Percentiles rank a stretch among this genome's conserved stretches.
Evolutionary conservation across 495 filamentous ascomycete species (phyloP).

Genomic region (Glarea lozoyensis): DNA sequence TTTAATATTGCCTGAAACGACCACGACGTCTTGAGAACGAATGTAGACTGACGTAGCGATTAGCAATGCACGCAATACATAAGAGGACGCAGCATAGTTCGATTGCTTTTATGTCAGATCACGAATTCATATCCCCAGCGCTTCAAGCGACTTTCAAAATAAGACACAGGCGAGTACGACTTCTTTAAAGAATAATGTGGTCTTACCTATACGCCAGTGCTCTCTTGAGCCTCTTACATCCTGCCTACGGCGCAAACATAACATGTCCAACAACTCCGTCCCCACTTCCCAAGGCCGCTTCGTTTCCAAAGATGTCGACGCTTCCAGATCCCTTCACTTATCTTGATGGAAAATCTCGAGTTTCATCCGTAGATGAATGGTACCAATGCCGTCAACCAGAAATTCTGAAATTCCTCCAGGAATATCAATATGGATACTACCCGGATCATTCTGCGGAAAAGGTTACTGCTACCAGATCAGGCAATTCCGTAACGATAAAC

Average conservation of each 20-base stretch:
- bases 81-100: no score
- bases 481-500: conserved; percentile 36
- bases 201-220: background rate
- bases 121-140: no score
- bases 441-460: conserved; percentile 41
- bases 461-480: conserved; percentile 39
- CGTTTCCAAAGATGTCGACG: conserved; percentile 29
- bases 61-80: no score
- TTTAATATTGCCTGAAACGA: no score
- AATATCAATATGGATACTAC: conserved; percentile 48
- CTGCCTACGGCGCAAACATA: no score
- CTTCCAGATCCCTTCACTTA: conserved; percentile 42
- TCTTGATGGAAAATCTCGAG: conserved; percentile 33
- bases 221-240: background rate
- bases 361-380: conserved; percentile 39
- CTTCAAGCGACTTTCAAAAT: no score
- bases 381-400: conserved; percentile 43
- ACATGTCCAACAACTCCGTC: conserved; percentile 8
- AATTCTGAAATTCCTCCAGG: conserved; percentile 41
- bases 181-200: no score
- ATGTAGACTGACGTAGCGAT: no score
- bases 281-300: conserved; percentile 1
- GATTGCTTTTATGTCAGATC: no score
- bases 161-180: no score
- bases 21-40: no score